phyloP scores from a whole-genome alignment of 352 stramenopile species.

The Globisporangium nunn region DNA sequence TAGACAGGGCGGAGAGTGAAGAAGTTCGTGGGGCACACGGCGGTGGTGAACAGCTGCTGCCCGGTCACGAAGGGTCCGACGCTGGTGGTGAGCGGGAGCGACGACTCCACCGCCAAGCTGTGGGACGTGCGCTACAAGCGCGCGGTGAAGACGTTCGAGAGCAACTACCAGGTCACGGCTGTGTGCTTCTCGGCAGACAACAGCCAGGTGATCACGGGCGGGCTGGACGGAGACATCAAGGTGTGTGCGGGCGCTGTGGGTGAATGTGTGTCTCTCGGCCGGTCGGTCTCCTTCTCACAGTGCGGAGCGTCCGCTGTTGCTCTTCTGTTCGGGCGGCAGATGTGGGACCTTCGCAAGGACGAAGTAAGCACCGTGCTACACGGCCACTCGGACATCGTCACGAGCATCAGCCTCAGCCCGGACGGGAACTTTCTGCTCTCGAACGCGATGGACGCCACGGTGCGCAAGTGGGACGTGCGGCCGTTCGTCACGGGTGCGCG shows the following conservation, averaged over 20 bases:
- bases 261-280: no score
- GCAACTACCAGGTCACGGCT: constrained; percentile 87
- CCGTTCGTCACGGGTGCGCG: constrained; percentile 73
- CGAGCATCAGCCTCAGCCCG: constrained; percentile 89
- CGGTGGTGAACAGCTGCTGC: constrained; percentile 90
- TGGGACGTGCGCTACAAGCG: constrained; percentile 87
- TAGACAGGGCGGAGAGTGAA: constrained; percentile 80
- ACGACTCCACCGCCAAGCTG: constrained; percentile 86
- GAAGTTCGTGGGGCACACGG: constrained; percentile 77
- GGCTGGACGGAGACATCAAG: constrained; percentile 92
- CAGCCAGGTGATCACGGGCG: constrained; percentile 83
- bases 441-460: constrained; percentile 92
- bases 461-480: constrained; percentile 92
- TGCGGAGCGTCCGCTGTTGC: no score
- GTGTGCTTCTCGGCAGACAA: constrained; percentile 87
- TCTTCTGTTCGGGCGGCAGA: constrained; percentile 5
- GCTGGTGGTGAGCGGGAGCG: constrained; percentile 84
- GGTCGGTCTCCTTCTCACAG: no score
- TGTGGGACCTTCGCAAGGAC: constrained; percentile 90
- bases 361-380: constrained; percentile 78
- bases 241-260: constrained; percentile 6
- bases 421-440: constrained; percentile 91
- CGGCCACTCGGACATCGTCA: constrained; percentile 92
- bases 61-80: constrained; percentile 74
- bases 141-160: constrained; percentile 78